A percentile compares a stretch with the other conserved stretches of the same genome.
phyloP scores from a whole-genome alignment of 257 asterid species.

The Solanum lycopersicoides region DNA sequence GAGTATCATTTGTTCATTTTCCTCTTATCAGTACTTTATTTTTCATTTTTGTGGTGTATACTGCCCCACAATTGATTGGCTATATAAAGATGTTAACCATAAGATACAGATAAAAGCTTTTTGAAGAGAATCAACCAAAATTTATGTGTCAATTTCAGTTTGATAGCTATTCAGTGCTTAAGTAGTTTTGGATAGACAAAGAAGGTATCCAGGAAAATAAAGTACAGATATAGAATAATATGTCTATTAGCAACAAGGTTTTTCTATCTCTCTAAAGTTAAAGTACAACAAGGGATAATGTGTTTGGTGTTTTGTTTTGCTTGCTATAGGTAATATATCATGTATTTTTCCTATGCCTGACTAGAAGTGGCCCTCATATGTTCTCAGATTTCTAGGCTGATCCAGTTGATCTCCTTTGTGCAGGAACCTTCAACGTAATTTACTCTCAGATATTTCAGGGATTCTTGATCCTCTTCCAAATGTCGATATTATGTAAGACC shows the following conservation, averaged over 20 bases:
- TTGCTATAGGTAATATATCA: background rate
- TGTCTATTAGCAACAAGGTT: background rate
- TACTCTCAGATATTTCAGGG: slow-evolving; percentile 41
- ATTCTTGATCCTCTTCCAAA: slow-evolving; percentile 26
- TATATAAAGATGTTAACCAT: background rate
- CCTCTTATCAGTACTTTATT: background rate
- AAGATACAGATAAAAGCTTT: background rate
- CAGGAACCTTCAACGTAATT: slow-evolving; percentile 37
- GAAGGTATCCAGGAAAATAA: background rate
- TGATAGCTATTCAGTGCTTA: background rate
- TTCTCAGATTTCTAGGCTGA: background rate
- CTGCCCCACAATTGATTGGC: background rate
- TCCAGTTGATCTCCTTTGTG: slow-evolving; percentile 7
- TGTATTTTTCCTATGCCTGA: background rate
- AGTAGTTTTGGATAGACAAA: background rate
- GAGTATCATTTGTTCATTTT: background rate
- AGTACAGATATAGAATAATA: background rate
- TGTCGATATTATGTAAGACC: slow-evolving; percentile 31
- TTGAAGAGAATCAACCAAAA: background rate
- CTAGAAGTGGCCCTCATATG: background rate
- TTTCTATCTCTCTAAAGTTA: background rate
- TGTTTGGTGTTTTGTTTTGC: background rate
- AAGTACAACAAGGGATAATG: background rate
- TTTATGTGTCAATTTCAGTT: background rate
- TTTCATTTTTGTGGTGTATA: background rate